A percentile compares a stretch with the other conserved stretches of the same genome.
phyloP scores from a whole-genome alignment of 768 basidiomycete genomes.

The Strobilomyces confusus region DNA sequence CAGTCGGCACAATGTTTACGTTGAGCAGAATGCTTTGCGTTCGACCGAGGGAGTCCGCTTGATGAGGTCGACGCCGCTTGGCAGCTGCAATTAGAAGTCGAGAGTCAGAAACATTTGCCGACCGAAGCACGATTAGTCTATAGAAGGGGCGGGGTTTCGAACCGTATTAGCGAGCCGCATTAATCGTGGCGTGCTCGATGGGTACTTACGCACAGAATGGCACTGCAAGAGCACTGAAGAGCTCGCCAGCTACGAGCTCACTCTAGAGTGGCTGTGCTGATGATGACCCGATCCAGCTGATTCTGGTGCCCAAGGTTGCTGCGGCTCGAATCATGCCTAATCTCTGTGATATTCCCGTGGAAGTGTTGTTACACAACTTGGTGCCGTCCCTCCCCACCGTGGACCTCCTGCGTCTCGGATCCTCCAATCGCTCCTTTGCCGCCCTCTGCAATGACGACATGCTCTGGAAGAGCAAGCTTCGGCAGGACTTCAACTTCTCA shows the following conservation, averaged over 20 bases:
- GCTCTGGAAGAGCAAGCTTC: slow-evolving; percentile 71
- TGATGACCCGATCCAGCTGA: slow-evolving; percentile 15
- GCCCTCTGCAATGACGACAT: slow-evolving; percentile 63
- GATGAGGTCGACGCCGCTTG: no score
- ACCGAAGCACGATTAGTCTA: not conserved
- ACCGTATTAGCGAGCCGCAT: not conserved
- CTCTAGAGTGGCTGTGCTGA: slow-evolving; percentile 22
- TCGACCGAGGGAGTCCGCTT: no score
- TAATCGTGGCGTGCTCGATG: not conserved
- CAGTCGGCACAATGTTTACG: slow-evolving; percentile 1
- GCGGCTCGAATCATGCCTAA: slow-evolving; percentile 29
- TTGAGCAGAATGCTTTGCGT: not conserved
- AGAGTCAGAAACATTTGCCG: not conserved
- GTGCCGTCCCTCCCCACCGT: slow-evolving; percentile 50
- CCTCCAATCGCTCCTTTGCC: slow-evolving; percentile 64
- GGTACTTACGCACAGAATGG: not conserved
- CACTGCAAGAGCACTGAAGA: not conserved
- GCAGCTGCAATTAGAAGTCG: not conserved
- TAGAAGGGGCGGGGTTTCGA: not conserved
- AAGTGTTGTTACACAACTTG: slow-evolving; percentile 74
- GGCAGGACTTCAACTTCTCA: slow-evolving; percentile 75
- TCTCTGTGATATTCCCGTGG: slow-evolving; percentile 60
- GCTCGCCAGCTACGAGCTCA: no score
- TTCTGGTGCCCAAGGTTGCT: slow-evolving; percentile 4
- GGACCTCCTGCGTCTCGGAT: slow-evolving; percentile 56